These are phyloP conservation scores for Coix lacrymajobi DNA, from an alignment of 176 grass and related monocot species.

Conservation along the genomic window DNA sequence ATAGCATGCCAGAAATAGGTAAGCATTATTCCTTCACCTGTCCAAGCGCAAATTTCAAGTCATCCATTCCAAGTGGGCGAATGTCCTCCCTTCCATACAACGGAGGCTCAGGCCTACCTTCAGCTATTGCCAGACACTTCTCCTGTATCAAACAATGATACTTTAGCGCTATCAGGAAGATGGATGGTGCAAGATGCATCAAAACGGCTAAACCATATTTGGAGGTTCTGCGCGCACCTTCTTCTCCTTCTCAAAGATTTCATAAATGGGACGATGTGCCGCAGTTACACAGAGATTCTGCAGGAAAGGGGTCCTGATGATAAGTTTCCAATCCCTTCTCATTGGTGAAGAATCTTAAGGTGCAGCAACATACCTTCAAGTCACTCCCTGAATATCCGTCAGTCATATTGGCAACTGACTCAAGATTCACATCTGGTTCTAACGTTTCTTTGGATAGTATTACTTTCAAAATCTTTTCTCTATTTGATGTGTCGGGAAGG, in stretches of 20 bases:
- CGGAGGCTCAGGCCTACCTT: constrained; percentile 49
- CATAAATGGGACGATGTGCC: constrained; percentile 42
- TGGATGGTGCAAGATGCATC: neutral
- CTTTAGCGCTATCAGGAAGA: neutral
- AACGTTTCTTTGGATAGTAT: constrained; percentile 67
- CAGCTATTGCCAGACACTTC: constrained; percentile 22
- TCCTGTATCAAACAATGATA: constrained; percentile 38
- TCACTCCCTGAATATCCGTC: constrained; percentile 87
- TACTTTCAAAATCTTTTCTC: constrained; percentile 67
- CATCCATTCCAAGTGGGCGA: constrained; percentile 62
- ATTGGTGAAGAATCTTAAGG: neutral
- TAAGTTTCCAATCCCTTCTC: neutral
- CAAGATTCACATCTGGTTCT: constrained; percentile 43
- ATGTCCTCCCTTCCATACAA: constrained; percentile 37
- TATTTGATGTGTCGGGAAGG: constrained; percentile 68
- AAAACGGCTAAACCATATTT: neutral
- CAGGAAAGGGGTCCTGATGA: neutral
- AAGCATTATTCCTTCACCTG: constrained; percentile 30
- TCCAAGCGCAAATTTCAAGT: constrained; percentile 58
- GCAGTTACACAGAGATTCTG: constrained; percentile 69
- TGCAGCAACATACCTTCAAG: constrained; percentile 56
- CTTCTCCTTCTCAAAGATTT: constrained; percentile 62
- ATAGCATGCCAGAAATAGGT: neutral
- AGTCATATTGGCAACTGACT: constrained; percentile 62
- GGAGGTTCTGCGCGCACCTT: constrained; percentile 30